Conservation (phyloP, 1,284 basidiomycete genomes). For the Puccinia brachypodii region DNA sequence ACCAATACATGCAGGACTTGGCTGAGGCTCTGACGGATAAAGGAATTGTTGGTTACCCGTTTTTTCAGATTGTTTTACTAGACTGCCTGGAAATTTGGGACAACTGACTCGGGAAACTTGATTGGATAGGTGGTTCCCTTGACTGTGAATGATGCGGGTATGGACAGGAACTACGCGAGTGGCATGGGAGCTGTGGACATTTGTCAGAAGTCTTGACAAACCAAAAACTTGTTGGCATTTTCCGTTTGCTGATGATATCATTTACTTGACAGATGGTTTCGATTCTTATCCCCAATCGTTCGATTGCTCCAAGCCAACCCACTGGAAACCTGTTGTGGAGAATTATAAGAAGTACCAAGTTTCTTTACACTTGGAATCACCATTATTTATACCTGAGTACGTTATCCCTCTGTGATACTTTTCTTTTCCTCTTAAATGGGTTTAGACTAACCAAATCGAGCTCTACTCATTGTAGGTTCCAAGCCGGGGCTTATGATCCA, state of each 20-base stretch:
- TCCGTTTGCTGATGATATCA: neutral
- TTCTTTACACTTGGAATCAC: slow-evolving; percentile 49
- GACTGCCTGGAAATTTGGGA: neutral
- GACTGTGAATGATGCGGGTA: slow-evolving; percentile 35
- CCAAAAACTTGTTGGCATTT: neutral
- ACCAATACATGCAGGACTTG: slow-evolving; percentile 69
- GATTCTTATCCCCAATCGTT: slow-evolving; percentile 72
- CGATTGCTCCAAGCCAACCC: slow-evolving; percentile 68
- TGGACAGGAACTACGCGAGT: slow-evolving; percentile 26
- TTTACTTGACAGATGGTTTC: slow-evolving; percentile 62
- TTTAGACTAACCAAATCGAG: neutral
- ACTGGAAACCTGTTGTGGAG: slow-evolving; percentile 65
- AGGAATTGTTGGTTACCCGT: slow-evolving; percentile 65
- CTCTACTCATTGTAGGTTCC: slow-evolving; percentile 23
- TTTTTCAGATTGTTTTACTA: neutral
- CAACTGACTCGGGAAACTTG: neutral
- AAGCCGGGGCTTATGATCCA: slow-evolving; percentile 70
- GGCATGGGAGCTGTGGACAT: slow-evolving; percentile 40
- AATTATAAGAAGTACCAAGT: slow-evolving; percentile 66
- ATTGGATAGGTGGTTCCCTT: slow-evolving; percentile 35
- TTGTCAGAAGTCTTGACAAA: slow-evolving; percentile 6
- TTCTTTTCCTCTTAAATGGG: neutral
- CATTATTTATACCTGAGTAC: slow-evolving; percentile 51
- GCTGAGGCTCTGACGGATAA: slow-evolving; percentile 64
- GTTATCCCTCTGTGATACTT: neutral